phyloP scores from a whole-genome alignment of 1,284 basidiomycete species.

The Cystobasidiaceae sp. region DNA sequence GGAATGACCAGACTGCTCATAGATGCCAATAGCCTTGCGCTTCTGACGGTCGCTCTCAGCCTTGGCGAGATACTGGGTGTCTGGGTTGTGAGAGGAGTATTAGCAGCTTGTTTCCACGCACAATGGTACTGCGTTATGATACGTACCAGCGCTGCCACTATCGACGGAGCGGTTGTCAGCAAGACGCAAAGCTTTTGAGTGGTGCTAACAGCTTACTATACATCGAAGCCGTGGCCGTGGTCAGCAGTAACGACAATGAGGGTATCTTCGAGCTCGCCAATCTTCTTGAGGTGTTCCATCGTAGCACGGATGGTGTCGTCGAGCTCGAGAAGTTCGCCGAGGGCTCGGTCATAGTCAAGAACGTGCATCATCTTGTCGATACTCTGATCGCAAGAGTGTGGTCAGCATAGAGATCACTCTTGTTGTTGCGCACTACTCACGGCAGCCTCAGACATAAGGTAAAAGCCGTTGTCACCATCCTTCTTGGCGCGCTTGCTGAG shows the following conservation, averaged over 20 bases:
- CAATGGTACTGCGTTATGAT: too few species aligned
- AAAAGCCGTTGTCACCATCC: slow-evolving; percentile 45
- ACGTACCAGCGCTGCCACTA: too few species aligned
- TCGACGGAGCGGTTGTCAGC: too few species aligned
- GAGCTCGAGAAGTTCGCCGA: slow-evolving; percentile 51
- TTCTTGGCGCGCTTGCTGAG: slow-evolving; percentile 46
- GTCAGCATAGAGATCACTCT: not conserved
- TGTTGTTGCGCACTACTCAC: slow-evolving; percentile 7
- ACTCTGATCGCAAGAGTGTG: not conserved
- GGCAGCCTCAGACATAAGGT: slow-evolving; percentile 51
- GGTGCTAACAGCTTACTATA: not conserved
- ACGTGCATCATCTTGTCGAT: slow-evolving; percentile 49
- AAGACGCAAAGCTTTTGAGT: not conserved
- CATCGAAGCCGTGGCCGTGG: slow-evolving; percentile 45
- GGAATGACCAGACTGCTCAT: slow-evolving; percentile 46
- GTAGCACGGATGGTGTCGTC: slow-evolving; percentile 49
- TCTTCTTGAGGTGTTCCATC: slow-evolving; percentile 42
- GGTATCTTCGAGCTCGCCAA: slow-evolving; percentile 49
- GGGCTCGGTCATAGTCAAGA: slow-evolving; percentile 48
- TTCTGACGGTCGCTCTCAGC: slow-evolving; percentile 46
- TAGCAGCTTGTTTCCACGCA: not conserved
- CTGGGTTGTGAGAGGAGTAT: slow-evolving; percentile 47
- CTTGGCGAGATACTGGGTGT: slow-evolving; percentile 46
- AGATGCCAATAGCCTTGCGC: slow-evolving; percentile 48
- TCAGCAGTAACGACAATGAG: slow-evolving; percentile 50